These are phyloP conservation scores for Hemerocallis citrina DNA, from an alignment of 106 monocot species.

Conservation along the genomic window DNA sequence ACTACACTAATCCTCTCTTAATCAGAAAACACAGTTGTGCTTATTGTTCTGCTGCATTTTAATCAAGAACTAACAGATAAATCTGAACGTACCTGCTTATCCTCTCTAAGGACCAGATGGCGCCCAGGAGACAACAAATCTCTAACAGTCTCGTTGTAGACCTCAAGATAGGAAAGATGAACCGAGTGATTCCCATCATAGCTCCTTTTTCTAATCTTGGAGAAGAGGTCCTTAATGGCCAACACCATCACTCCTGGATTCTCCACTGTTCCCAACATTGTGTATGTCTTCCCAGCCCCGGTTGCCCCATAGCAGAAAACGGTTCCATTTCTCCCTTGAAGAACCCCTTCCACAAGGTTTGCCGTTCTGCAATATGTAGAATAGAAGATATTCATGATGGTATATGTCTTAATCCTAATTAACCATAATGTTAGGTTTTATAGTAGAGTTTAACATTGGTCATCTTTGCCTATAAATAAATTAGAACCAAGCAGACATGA, in stretches of 20 bases:
- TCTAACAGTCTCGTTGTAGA: slow-evolving; percentile 93
- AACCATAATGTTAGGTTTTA: no score
- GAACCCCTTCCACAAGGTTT: slow-evolving; percentile 72
- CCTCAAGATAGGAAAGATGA: slow-evolving; percentile 85
- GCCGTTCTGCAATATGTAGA: slow-evolving; percentile 50
- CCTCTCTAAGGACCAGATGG: slow-evolving; percentile 85
- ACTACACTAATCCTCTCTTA: no score
- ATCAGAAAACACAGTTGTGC: no score
- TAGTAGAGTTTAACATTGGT: no score
- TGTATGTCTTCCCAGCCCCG: slow-evolving; percentile 95
- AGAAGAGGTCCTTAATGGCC: slow-evolving; percentile 91
- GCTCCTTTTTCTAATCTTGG: slow-evolving; percentile 76
- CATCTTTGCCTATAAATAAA: no score
- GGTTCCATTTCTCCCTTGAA: slow-evolving; percentile 84
- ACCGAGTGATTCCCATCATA: slow-evolving; percentile 69
- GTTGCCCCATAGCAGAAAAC: slow-evolving; percentile 99
- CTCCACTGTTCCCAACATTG: slow-evolving; percentile 88
- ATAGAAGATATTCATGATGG: neutral
- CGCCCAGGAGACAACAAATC: slow-evolving; percentile 85
- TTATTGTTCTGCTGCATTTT: no score
- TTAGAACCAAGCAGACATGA: no score
- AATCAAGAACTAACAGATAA: neutral
- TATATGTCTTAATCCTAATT: neutral
- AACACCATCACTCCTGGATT: slow-evolving; percentile 94
- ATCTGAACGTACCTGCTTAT: slow-evolving; percentile 63